Evolutionary conservation across 116 monocot species (phyloP), one percentile per base, ranked within the genome.

Genomic region (Posidonia oceanica): DNA sequence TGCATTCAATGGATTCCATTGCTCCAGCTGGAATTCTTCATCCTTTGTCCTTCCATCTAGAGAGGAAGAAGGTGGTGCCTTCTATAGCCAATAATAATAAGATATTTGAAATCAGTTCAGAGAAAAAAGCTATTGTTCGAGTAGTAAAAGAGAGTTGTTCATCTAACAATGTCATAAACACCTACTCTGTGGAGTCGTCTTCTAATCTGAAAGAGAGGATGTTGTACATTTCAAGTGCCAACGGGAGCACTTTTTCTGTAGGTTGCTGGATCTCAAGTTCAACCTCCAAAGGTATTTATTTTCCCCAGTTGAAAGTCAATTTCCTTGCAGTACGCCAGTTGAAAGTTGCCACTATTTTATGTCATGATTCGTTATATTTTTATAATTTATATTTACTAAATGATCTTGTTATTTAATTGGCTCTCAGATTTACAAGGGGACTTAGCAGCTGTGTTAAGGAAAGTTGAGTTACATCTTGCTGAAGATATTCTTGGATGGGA

Each of bases 21-120:
- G 95, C 95, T n/a, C 79, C 95, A 67, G 95, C 88, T 83, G 91
- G 91, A 62, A 70, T 96, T 61, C 85, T 96, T 83, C 95, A 96
- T 75, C 95, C 91, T 36, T 61, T 73, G 66, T 77, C 78, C 21
- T 96, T 86, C 70, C 91, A 96, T 82, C 57, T 86, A 58, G 86
- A 86, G 65, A 70, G 68, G 59, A 91, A 88, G 75, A 41, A 21
- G 29, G 23, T 61, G 7, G n/a, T 13, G 68, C 21, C 63, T 61
- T 85, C 78, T 67, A 42, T 64, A 22, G 68, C 68, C 51, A 66
- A 44, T 69, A 20, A 15, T 40, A 58, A 29, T 16, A 63, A 52
- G 36, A 76, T 64, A 42, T 40, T 18, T 60, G n/a, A 71, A 51
- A 70, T 63, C 61, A 60, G 4, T 51, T 73, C 51, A 69, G 73